These are phyloP conservation scores for Cucurbitaria berberidis DNA, from an alignment of 2,329 filamentous ascomycete genomes.

Conservation along the genomic window DNA sequence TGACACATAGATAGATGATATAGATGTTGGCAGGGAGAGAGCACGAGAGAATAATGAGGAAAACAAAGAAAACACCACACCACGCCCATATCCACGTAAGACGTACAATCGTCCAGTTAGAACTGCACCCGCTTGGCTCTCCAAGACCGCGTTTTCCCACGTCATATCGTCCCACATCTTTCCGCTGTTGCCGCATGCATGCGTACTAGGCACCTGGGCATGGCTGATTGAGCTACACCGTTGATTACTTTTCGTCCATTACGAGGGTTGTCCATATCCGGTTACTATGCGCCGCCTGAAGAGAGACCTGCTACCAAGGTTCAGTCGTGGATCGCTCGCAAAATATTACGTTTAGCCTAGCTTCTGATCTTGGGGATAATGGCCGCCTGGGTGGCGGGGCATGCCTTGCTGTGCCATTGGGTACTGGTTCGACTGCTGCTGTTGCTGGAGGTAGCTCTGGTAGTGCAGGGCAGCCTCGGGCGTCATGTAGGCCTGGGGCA, in stretches of 20 bases:
- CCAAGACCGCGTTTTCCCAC: conserved; percentile 40
- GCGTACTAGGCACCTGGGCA: conserved; percentile 27
- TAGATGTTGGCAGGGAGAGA: conserved; percentile 32
- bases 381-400: conserved; percentile 65
- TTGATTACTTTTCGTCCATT: conserved; percentile 48
- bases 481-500: conserved; percentile 69
- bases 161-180: conserved; percentile 38
- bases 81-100: conserved; percentile 46
- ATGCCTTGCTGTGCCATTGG: conserved; percentile 80
- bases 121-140: conserved; percentile 33
- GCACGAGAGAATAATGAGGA: conserved; percentile 29
- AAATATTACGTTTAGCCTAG: conserved; percentile 44
- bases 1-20: conserved; percentile 40
- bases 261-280: conserved; percentile 49
- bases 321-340: conserved; percentile 29
- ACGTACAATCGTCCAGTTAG: conserved; percentile 42
- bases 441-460: conserved; percentile 78
- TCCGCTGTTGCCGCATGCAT: conserved; percentile 23
- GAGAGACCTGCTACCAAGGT: conserved; percentile 35
- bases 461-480: conserved; percentile 77
- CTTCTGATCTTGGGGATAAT: conserved; percentile 69
- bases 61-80: conserved; percentile 37
- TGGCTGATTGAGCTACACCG: conserved; percentile 34
- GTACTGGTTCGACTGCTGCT: conserved; percentile 69
- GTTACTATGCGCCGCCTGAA: conserved; percentile 39